These are phyloP conservation scores for Komagataella pastoris DNA, from an alignment of 805 yeast species.

Conservation along the genomic window DNA sequence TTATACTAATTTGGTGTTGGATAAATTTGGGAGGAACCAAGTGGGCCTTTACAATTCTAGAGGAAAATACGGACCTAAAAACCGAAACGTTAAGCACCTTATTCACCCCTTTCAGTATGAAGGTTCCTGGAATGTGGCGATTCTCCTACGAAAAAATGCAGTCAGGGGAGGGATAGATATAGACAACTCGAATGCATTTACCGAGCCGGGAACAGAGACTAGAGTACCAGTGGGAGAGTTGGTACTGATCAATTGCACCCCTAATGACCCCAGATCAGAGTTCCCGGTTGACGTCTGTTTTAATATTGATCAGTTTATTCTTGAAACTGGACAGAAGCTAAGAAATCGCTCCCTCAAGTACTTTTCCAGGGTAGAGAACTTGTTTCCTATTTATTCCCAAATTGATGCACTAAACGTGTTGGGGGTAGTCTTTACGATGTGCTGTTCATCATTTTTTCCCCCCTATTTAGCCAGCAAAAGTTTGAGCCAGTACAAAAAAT, in stretches of 20 bases:
- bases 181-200: not conserved
- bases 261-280: not conserved
- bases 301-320: constrained; percentile 14
- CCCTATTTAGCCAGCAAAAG: not conserved
- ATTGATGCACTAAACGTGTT: constrained; percentile 17
- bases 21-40: constrained; percentile 8
- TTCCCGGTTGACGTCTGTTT: constrained; percentile 14
- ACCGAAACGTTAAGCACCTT: constrained; percentile 7
- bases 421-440: constrained; percentile 14
- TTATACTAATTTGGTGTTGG: constrained; percentile 14
- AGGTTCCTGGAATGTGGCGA: constrained; percentile 20
- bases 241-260: constrained; percentile 14
- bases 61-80: constrained; percentile 15
- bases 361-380: constrained; percentile 10
- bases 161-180: not conserved
- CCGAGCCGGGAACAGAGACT: not conserved
- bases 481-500: constrained; percentile 3
- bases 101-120: constrained; percentile 18
- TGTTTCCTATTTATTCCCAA: constrained; percentile 12
- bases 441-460: constrained; percentile 4
- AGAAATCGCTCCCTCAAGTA: constrained; percentile 13
- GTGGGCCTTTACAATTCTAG: constrained; percentile 11
- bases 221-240: constrained; percentile 4
- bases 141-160: constrained; percentile 12
- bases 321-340: constrained; percentile 13